Evolutionary conservation across 352 stramenopile genomes (phyloP), one percentile per base, ranked within the genome.

Genomic region (Discostella stelligera): DNA sequence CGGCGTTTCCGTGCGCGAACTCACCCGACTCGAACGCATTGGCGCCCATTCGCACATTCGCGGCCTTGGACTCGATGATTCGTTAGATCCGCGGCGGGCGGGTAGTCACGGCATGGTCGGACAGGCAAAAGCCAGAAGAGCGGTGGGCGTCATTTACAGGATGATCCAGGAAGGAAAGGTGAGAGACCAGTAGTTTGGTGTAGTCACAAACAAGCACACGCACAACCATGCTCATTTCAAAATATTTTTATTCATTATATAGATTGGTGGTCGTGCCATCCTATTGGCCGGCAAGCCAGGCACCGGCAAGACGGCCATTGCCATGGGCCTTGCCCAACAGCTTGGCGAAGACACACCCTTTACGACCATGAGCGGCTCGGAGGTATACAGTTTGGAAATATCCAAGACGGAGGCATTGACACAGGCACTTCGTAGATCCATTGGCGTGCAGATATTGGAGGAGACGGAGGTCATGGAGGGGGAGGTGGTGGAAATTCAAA

Each of bases 401-500:
- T 98, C 93, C 88, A 99, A 99, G 91, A 99, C 97, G 9, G 97
- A 99, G 82, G 97, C 97, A 48, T 87, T 99, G 52, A 99, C 97
- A 27, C 97, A 99, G 85, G 96, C 96, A 0, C 98, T 99, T 79
- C 94, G 97, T 49, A 78, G 82, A 66, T 97, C 94, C 7, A 99
- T 99, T 87, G 96, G 96, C 46, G 95, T 99, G 37, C 90, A 95
- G 46, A 99, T 99, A 84, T 97, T 98, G 90, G 97, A 99, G 90
- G 97, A 99, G 85, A 99, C 96, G 25, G 97, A 99, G 85, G 98
- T 99, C 66, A 99, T 99, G 82, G 97, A 99, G 86, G 97, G 97
- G 67, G 97, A 99, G 90, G 97, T 99, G 14, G 97, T 99, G 18
- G 97, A 99, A 82, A 98, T 99, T 74, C 96, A 99, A 88, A 95